Base-by-base conservation (phyloP, 1,284 basidiomycete genomes). In the Puccinia coronata region DNA sequence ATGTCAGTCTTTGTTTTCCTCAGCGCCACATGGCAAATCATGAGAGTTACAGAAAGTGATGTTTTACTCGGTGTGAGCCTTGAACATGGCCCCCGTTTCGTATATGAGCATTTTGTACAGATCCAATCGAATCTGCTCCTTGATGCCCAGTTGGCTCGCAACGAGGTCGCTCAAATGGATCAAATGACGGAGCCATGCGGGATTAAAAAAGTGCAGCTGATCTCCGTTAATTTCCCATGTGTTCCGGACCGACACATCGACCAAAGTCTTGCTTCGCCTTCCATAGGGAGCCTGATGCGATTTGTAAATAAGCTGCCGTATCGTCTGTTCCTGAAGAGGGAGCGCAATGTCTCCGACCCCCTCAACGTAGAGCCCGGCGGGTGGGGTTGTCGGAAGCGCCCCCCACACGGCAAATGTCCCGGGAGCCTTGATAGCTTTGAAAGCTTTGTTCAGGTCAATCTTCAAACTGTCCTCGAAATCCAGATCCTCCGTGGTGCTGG, bases 221-320 rank as follows among this genome's bases (percentile, higher is more conserved):
- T 65, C 61, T 2, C 36, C 61, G n/a, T 65, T 41, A 9, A 65
- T 39, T 65, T 65, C 34, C 61, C 61, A 41, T n/a, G 61, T 65
- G 36, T 65, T 41, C 5, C 39, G 61, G 61, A 39, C 61, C 2
- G 61, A 65, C 3, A 65, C 31, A 41, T 65, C 61, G 1, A 65
- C 61, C 3, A 65, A 39, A 41, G 61, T 65, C 36, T 65, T 23
- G 61, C 61, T 65, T 65, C 39, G 20, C 36, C 61, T 18, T 20
- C 61, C 61, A 65, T 41, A 65, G 34, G 61, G 61, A 65, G 36
- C 61, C 31, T 65, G 61, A 41, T 65, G 61, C 9, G 61, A 14
- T 41, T 65, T 65, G 20, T 18, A 8, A 39, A 65, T 65, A 9
- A 65, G 61, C 39, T 65, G 61, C 18, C 31, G 61, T 8, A 65